Conservation (phyloP, 495 filamentous ascomycete species). For the Aspergillus sclerotiicarbonarius region DNA sequence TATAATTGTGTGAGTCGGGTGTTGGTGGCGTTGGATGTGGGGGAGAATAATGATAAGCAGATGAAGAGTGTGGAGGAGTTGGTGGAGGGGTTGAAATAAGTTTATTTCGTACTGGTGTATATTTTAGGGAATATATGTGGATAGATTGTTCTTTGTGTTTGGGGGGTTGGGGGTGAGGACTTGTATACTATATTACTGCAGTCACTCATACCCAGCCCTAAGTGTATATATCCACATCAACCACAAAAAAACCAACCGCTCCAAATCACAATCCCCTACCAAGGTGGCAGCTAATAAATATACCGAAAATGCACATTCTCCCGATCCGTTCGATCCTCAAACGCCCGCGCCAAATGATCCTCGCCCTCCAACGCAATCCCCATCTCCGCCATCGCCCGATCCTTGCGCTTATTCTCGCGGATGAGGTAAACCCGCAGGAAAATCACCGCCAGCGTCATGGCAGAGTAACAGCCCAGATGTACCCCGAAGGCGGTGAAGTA, state of each 20-base stretch:
- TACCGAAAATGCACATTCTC: constrained; percentile 50
- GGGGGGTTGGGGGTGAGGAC: no score
- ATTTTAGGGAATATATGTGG: no score
- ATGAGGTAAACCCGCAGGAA: constrained; percentile 39
- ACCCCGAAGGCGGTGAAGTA: constrained; percentile 46
- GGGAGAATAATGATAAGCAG: constrained; percentile 41
- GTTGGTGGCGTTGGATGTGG: constrained; percentile 77
- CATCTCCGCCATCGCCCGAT: constrained; percentile 28
- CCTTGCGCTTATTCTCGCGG: constrained; percentile 41
- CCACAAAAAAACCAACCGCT: no score
- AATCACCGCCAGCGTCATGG: constrained; percentile 34
- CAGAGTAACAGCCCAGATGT: constrained; percentile 41
- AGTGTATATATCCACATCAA: no score
- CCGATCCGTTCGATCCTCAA: constrained; percentile 49
- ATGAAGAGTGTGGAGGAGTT: constrained; percentile 46
- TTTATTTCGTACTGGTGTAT: no score
- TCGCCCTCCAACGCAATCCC: constrained; percentile 13
- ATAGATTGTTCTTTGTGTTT: no score
- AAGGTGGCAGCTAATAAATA: constrained; percentile 43
- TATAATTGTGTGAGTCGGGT: constrained; percentile 89
- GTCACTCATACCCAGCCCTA: no score
- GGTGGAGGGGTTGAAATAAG: constrained; percentile 20
- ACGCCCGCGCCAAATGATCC: constrained; percentile 36
- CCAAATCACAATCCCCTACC: no score
- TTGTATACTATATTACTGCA: no score